Percentiles rank a stretch among this genome's conserved stretches.
phyloP scores from a whole-genome alignment of 768 basidiomycete species.

The Kwoniella heveanensis region DNA sequence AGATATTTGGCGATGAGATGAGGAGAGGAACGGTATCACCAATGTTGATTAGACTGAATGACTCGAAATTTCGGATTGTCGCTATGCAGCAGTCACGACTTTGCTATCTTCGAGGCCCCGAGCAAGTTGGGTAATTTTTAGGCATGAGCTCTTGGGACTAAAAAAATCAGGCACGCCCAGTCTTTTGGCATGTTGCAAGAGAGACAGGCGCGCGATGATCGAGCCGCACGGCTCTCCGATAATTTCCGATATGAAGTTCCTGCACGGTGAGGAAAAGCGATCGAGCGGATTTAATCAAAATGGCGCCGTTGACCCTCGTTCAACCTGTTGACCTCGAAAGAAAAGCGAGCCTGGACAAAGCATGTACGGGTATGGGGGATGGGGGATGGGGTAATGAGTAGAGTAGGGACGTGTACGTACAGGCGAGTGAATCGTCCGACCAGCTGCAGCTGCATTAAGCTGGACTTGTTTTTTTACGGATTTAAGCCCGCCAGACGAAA shows the following conservation, averaged over 20 bases:
- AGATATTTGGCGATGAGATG: background rate
- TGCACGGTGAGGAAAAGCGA: constrained; percentile 7
- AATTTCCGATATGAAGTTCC: constrained; percentile 10
- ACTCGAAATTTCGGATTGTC: constrained; percentile 12
- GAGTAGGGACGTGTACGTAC: background rate
- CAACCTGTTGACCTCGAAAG: too few relatives aligned
- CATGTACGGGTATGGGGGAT: background rate
- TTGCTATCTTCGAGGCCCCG: constrained; percentile 13
- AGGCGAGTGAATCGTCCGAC: background rate
- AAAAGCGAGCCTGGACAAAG: background rate
- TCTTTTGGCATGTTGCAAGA: background rate
- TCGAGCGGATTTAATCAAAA: constrained; percentile 2
- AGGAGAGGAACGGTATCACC: background rate
- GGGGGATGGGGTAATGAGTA: background rate
- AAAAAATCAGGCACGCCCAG: too few relatives aligned
- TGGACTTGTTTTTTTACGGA: background rate
- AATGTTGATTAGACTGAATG: background rate
- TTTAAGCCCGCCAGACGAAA: background rate
- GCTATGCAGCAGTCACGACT: constrained; percentile 1
- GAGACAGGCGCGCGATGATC: background rate
- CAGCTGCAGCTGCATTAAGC: background rate
- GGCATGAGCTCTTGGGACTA: background rate
- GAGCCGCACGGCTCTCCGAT: constrained; percentile 11
- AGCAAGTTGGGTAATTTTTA: background rate
- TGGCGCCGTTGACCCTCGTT: background rate